Percentiles rank a stretch among this genome's conserved stretches.
These are phyloP conservation scores for Rhizopogon rudus DNA, from an alignment of 768 basidiomycete genomes.

Conservation along the genomic window DNA sequence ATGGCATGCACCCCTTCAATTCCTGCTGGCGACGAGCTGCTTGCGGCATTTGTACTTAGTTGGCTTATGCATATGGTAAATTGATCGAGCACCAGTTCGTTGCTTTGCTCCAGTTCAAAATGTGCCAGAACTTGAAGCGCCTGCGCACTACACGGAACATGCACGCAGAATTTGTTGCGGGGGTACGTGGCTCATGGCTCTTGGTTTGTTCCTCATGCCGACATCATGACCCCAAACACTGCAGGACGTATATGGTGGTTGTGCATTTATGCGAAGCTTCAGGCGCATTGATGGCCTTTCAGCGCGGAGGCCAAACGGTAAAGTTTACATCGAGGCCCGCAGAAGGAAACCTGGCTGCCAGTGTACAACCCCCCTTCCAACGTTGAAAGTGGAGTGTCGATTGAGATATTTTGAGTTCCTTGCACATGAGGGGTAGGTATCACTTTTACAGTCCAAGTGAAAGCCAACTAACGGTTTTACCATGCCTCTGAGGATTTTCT, in stretches of 20 bases:
- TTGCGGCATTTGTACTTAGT: no score
- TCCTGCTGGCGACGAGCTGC: no score
- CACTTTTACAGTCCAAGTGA: background rate
- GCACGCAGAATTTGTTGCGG: background rate
- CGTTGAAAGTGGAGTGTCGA: no score
- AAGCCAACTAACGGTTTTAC: no score
- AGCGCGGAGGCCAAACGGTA: background rate
- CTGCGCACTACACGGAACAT: no score
- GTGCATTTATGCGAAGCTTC: background rate
- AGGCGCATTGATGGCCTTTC: background rate
- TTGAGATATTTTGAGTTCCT: no score
- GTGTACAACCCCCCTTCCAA: background rate
- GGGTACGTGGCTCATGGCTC: conserved; percentile 11
- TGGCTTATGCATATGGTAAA: no score
- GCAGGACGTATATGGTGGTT: background rate
- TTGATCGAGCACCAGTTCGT: background rate
- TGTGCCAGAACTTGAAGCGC: background rate
- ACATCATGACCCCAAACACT: background rate
- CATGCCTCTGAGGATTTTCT: no score
- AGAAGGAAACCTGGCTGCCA: background rate
- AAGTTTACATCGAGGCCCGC: background rate
- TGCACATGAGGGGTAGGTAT: background rate
- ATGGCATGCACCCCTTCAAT: no score
- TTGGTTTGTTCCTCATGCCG: background rate
- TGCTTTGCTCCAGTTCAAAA: background rate